Conservation (phyloP, 805 yeast species). For the Suhomyces sp. region DNA sequence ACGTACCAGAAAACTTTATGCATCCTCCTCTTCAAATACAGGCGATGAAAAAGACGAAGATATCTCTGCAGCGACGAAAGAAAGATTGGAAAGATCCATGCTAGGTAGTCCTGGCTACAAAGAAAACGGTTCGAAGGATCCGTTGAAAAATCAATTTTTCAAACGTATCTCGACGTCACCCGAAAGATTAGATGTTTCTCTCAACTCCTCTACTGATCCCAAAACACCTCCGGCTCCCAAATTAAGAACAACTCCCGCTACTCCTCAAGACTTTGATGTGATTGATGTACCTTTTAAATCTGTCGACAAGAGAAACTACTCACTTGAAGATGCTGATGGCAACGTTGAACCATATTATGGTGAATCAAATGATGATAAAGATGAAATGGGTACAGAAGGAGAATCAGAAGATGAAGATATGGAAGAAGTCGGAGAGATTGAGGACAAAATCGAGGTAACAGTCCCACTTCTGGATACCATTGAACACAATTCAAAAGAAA, state of each 20-base stretch:
- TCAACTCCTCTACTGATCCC: not conserved
- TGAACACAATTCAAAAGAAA: too few species aligned
- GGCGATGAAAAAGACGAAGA: constrained; percentile 1
- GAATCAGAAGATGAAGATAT: constrained; percentile 4
- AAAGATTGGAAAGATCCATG: too few species aligned
- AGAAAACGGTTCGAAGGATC: constrained; percentile 1
- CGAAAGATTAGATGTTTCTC: constrained; percentile 2
- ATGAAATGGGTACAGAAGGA: too few species aligned
- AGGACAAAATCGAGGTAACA: too few species aligned
- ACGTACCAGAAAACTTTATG: constrained; percentile 10
- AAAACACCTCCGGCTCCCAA: constrained; percentile 4
- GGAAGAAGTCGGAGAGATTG: not conserved
- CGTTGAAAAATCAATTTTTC: constrained; percentile 9
- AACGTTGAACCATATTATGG: constrained; percentile 5
- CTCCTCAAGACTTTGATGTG: constrained; percentile 2
- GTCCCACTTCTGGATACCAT: too few species aligned
- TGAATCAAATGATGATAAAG: too few species aligned
- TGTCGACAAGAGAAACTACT: not conserved
- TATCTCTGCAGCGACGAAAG: not conserved
- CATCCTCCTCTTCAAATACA: constrained; percentile 7
- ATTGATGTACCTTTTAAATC: constrained; percentile 5
- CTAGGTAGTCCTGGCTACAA: too few species aligned
- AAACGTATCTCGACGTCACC: constrained; percentile 7
- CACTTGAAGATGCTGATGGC: not conserved
- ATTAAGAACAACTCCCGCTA: constrained; percentile 3